phyloP scores from a whole-genome alignment of 495 filamentous ascomycete genomes.

The Annulohypoxylon bovei region DNA sequence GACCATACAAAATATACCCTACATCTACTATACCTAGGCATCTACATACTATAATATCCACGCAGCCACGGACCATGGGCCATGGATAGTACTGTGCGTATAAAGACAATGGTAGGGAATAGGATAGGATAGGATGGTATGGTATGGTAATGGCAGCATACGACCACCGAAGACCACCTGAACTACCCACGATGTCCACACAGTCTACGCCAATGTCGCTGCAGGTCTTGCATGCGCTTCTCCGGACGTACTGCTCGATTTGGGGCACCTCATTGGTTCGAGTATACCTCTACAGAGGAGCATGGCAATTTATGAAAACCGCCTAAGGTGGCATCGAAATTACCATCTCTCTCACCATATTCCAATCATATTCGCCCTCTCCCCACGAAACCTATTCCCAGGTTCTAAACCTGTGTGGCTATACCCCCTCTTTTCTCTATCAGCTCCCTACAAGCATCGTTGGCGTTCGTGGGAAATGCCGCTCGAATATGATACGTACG shows the following conservation, averaged over 20 bases:
- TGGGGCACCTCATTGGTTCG: slow-evolving; percentile 34
- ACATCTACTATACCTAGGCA: background rate
- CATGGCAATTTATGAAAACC: slow-evolving; percentile 48
- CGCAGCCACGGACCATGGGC: background rate
- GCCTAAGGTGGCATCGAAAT: slow-evolving; percentile 49
- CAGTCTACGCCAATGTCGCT: slow-evolving; percentile 18
- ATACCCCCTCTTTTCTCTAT: slow-evolving; percentile 19
- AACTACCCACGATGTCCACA: slow-evolving; percentile 21
- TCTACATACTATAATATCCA: background rate
- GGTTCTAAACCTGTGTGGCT: slow-evolving; percentile 24
- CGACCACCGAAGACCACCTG: slow-evolving; percentile 34
- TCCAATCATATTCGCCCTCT: slow-evolving; percentile 43
- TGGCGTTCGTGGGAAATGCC: slow-evolving; percentile 32
- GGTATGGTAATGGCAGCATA: slow-evolving; percentile 25
- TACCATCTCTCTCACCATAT: slow-evolving; percentile 40
- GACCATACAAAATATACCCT: slow-evolving; percentile 4
- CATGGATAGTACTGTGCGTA: background rate
- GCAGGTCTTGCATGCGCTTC: slow-evolving; percentile 39
- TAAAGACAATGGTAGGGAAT: background rate
- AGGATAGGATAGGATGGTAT: slow-evolving; percentile 12
- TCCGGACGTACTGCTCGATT: slow-evolving; percentile 21
- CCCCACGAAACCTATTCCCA: slow-evolving; percentile 31
- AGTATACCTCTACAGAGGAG: slow-evolving; percentile 37
- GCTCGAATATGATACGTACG: slow-evolving; percentile 23
- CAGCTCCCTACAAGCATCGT: slow-evolving; percentile 27